phyloP scores from a whole-genome alignment of 2,329 filamentous ascomycete species.

The Trichoderma gracile region DNA sequence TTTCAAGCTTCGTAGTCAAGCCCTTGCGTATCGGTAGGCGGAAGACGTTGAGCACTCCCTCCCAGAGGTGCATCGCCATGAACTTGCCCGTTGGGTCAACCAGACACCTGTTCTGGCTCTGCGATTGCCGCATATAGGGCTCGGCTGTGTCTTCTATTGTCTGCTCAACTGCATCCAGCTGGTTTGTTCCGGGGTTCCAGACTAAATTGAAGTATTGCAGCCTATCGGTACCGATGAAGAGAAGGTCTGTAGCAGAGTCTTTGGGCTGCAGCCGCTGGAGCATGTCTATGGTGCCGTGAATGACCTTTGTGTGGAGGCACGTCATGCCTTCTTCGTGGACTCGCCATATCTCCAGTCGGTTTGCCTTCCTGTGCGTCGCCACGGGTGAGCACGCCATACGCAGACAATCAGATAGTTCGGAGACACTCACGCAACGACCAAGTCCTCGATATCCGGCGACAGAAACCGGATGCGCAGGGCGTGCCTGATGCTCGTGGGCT shows the following conservation, averaged over 20 bases:
- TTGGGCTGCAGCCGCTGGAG: slow-evolving; percentile 77
- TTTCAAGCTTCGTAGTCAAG: slow-evolving; percentile 46
- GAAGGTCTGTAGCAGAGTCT: slow-evolving; percentile 73
- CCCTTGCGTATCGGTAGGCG: slow-evolving; percentile 51
- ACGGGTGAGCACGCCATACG: background rate
- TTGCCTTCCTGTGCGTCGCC: slow-evolving; percentile 66
- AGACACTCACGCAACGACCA: slow-evolving; percentile 77
- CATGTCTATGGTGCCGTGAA: slow-evolving; percentile 87
- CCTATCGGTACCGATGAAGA: slow-evolving; percentile 90
- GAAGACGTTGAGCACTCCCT: slow-evolving; percentile 58
- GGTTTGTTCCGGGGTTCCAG: slow-evolving; percentile 66
- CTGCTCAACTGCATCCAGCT: slow-evolving; percentile 55
- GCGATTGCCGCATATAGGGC: slow-evolving; percentile 69
- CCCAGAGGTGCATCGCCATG: slow-evolving; percentile 61
- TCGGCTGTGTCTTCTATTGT: slow-evolving; percentile 56
- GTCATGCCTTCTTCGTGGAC: slow-evolving; percentile 63
- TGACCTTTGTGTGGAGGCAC: slow-evolving; percentile 65
- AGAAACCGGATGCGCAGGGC: slow-evolving; percentile 80
- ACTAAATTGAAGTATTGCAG: slow-evolving; percentile 87
- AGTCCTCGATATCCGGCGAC: slow-evolving; percentile 70
- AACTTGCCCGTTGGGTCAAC: slow-evolving; percentile 75
- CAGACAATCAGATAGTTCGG: background rate
- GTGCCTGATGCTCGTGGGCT: slow-evolving; percentile 87
- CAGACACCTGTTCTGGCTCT: slow-evolving; percentile 78
- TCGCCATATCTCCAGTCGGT: slow-evolving; percentile 81